phyloP scores from a whole-genome alignment of 257 asterid species.

The Eustoma russellianum region DNA sequence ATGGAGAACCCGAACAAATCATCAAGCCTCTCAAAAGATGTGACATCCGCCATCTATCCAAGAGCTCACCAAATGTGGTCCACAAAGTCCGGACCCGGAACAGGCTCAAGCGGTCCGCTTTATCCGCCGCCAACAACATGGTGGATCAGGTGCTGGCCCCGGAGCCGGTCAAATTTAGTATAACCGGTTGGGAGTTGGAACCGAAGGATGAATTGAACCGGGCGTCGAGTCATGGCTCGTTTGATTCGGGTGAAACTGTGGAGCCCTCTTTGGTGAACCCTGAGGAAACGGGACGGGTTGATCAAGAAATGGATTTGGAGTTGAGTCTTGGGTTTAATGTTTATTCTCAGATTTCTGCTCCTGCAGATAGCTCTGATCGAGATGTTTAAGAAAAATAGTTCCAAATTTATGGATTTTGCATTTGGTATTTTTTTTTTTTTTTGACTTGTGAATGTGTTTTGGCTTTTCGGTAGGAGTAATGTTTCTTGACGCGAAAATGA shows the following conservation, averaged over 20 bases:
- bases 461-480: too few species aligned
- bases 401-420: too few species aligned
- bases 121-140: background rate
- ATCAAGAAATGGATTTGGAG: slow-evolving; percentile 35
- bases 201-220: slow-evolving; percentile 19
- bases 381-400: too few species aligned
- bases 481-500: too few species aligned
- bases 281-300: slow-evolving; percentile 9
- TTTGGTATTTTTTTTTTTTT: too few species aligned
- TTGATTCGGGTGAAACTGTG: slow-evolving; percentile 43
- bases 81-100: slow-evolving; percentile 30
- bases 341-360: slow-evolving; percentile 4
- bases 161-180: slow-evolving; percentile 45
- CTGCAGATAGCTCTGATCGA: slow-evolving; percentile 25
- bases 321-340: slow-evolving; percentile 31
- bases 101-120: slow-evolving; percentile 36
- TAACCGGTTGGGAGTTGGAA: slow-evolving; percentile 57
- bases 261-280: slow-evolving; percentile 38
- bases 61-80: slow-evolving; percentile 15
- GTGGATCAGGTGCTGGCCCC: background rate
- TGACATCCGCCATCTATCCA: slow-evolving; percentile 68
- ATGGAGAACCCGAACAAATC: slow-evolving; percentile 3
- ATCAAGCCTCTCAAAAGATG: slow-evolving; percentile 34
- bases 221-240: slow-evolving; percentile 54
- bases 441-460: too few species aligned